phyloP scores from a whole-genome alignment of 2,329 filamentous ascomycete genomes.

The Calycina herbarum region DNA sequence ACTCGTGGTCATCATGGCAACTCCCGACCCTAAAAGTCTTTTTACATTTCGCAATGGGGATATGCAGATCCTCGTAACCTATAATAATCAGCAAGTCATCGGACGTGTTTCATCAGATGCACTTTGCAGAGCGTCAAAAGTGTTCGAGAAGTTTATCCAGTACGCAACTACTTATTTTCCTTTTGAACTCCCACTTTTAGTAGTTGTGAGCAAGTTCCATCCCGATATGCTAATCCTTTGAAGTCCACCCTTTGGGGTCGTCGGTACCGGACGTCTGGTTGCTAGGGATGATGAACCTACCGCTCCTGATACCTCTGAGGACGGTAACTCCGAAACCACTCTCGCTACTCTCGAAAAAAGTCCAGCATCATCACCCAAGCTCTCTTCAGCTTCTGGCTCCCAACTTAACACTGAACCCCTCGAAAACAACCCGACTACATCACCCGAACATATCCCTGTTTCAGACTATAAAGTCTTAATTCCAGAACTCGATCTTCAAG shows the following conservation, averaged over 20 bases:
- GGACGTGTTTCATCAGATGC: background rate
- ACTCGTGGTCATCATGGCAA: no score
- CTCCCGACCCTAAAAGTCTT: background rate
- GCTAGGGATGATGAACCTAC: background rate
- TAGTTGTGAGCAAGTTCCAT: background rate
- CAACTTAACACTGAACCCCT: no score
- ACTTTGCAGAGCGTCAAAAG: background rate
- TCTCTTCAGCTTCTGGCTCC: background rate
- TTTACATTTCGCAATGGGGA: background rate
- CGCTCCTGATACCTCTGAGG: no score
- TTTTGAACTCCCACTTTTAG: background rate
- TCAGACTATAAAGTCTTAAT: background rate
- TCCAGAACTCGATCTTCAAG: background rate
- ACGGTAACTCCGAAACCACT: no score
- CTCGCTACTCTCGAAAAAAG: no score
- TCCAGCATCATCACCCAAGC: background rate
- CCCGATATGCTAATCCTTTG: background rate
- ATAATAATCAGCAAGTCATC: background rate
- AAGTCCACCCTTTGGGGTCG: background rate
- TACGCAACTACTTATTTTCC: background rate
- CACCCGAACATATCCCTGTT: background rate
- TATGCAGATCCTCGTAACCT: background rate
- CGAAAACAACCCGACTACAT: background rate
- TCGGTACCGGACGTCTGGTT: background rate
- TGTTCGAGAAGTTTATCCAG: background rate